Percentiles rank a stretch among this genome's conserved stretches.
Conservation (phyloP, 495 filamentous ascomycete species). For the Penicillium arizonense region DNA sequence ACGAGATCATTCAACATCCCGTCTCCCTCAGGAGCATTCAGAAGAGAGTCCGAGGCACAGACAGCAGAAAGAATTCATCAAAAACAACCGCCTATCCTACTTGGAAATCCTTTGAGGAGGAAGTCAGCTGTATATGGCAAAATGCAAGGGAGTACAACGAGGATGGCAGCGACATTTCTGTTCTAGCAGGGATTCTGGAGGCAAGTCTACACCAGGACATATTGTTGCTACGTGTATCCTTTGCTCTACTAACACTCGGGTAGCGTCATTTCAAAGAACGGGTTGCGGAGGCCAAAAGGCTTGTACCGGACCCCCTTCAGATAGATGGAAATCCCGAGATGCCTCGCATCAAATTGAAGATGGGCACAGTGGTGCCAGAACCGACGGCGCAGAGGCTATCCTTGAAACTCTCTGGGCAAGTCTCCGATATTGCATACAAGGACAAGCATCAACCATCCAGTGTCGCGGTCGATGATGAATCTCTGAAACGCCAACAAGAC, state of each 20-base stretch:
- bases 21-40: slow-evolving; percentile 68
- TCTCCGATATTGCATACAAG: slow-evolving; percentile 25
- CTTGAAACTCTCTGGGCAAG: slow-evolving; percentile 40
- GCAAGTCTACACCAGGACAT: slow-evolving; percentile 38
- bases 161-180: slow-evolving; percentile 75
- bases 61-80: slow-evolving; percentile 61
- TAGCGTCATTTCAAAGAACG: slow-evolving; percentile 64
- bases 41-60: slow-evolving; percentile 66
- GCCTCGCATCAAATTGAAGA: slow-evolving; percentile 64
- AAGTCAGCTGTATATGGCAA: slow-evolving; percentile 73
- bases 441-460: slow-evolving; percentile 34
- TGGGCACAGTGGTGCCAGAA: slow-evolving; percentile 57
- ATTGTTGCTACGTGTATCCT: not conserved
- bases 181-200: slow-evolving; percentile 71
- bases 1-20: slow-evolving; percentile 69
- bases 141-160: slow-evolving; percentile 90
- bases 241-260: slow-evolving; percentile 21
- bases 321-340: slow-evolving; percentile 50
- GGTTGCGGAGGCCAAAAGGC: slow-evolving; percentile 65
- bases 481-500: slow-evolving; percentile 46
- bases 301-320: slow-evolving; percentile 61
- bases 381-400: slow-evolving; percentile 40
- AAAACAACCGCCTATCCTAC: slow-evolving; percentile 69
- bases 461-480: slow-evolving; percentile 49
- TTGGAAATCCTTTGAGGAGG: slow-evolving; percentile 79